Percentiles rank a stretch among this genome's conserved stretches.
Evolutionary conservation across 2,329 filamentous ascomycete genomes (phyloP).

Genomic region (Fusarium tricinctum): DNA sequence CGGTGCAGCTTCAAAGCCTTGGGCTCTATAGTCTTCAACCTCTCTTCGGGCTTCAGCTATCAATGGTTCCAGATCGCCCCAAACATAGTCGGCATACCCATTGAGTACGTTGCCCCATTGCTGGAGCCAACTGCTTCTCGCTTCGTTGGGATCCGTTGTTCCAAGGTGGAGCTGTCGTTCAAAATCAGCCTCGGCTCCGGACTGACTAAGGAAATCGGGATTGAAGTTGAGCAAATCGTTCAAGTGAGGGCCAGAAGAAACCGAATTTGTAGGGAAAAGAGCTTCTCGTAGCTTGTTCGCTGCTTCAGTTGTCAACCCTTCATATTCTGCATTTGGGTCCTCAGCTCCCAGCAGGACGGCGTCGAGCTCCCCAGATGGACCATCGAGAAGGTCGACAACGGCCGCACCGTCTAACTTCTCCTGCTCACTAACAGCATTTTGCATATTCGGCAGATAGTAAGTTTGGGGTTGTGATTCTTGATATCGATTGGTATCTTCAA

Average conservation of each 20-base stretch:
- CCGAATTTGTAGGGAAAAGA: slow-evolving; percentile 53
- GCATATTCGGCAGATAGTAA: not conserved
- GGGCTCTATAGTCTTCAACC: slow-evolving; percentile 58
- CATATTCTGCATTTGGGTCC: slow-evolving; percentile 44
- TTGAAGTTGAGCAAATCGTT: slow-evolving; percentile 66
- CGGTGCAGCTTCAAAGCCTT: slow-evolving; percentile 33
- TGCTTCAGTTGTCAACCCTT: slow-evolving; percentile 50
- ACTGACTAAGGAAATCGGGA: slow-evolving; percentile 58
- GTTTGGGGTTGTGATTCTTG: not conserved
- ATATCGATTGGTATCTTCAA: slow-evolving; percentile 11
- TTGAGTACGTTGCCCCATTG: slow-evolving; percentile 70
- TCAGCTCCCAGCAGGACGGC: slow-evolving; percentile 36
- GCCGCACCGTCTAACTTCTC: slow-evolving; percentile 56
- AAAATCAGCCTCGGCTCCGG: slow-evolving; percentile 35
- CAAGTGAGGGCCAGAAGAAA: slow-evolving; percentile 52
- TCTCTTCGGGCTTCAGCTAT: slow-evolving; percentile 70
- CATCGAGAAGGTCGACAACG: slow-evolving; percentile 57
- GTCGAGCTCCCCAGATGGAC: slow-evolving; percentile 43
- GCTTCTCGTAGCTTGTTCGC: slow-evolving; percentile 54
- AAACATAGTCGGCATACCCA: slow-evolving; percentile 75
- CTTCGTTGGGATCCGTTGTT: slow-evolving; percentile 55
- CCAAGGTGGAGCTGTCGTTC: slow-evolving; percentile 55
- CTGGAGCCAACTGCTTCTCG: slow-evolving; percentile 63
- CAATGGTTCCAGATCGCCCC: slow-evolving; percentile 73
- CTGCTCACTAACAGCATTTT: slow-evolving; percentile 31